Evolutionary conservation across 805 yeast genomes (phyloP).

Genomic region (Kluyveromyces lactis): DNA sequence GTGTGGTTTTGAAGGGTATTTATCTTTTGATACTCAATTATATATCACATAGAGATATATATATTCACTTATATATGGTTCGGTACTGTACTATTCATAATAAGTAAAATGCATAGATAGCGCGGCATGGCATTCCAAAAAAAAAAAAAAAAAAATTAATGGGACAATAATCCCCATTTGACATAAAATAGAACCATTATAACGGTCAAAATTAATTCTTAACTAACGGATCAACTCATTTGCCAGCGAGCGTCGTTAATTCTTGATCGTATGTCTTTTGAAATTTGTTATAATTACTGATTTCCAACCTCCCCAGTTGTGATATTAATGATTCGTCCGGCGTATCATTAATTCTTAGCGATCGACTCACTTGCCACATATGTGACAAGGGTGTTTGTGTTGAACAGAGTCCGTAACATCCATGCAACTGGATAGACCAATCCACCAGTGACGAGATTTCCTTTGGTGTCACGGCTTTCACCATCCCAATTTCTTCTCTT

Average conservation of each 20-base stretch:
- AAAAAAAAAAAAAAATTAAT: too few relatives aligned
- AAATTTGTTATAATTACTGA: conserved; percentile 27
- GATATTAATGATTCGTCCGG: conserved; percentile 59
- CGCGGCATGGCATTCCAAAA: too few relatives aligned
- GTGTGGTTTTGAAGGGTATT: too few relatives aligned
- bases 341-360: conserved; percentile 58
- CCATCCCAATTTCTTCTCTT: conserved; percentile 48
- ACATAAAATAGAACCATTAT: too few relatives aligned
- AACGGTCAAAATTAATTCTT: too few relatives aligned
- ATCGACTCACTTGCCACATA: conserved; percentile 43
- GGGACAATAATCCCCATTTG: too few relatives aligned
- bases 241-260: conserved; percentile 1
- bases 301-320: conserved; percentile 45
- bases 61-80: too few relatives aligned
- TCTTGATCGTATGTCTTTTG: conserved; percentile 13
- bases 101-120: too few relatives aligned
- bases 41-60: too few relatives aligned
- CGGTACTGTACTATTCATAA: too few relatives aligned
- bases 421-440: conserved; percentile 57
- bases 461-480: conserved; percentile 55
- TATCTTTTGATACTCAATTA: too few relatives aligned
- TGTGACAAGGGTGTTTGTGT: conserved; percentile 47
- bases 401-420: conserved; percentile 58
- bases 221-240: not conserved
- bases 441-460: conserved; percentile 44